phyloP scores from a whole-genome alignment of 2,329 filamentous ascomycete genomes.

The Coleophoma eucalyptorum region DNA sequence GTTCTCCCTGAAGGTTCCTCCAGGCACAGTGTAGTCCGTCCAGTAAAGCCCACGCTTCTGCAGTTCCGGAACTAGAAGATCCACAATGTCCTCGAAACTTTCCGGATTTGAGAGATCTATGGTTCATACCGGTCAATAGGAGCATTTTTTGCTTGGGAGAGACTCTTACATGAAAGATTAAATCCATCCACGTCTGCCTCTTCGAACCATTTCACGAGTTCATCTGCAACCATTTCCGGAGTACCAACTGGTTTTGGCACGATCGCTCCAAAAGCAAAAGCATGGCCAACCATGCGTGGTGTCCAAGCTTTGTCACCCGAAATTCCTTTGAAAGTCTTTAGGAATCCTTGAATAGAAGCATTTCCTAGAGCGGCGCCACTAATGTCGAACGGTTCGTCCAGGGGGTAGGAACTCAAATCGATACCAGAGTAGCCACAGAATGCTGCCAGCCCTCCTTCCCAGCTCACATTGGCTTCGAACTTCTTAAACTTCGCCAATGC shows the following conservation, averaged over 20 bases:
- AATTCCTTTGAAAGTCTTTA: background rate
- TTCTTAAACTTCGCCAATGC: background rate
- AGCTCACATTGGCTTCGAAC: background rate
- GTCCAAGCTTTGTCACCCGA: background rate
- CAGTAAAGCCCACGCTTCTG: constrained; percentile 38
- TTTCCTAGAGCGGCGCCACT: background rate
- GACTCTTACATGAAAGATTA: constrained; percentile 27
- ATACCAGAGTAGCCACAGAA: background rate
- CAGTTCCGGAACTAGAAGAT: constrained; percentile 60
- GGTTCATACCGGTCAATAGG: background rate
- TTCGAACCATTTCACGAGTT: constrained; percentile 60
- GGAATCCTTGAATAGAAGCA: background rate
- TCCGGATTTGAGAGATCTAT: constrained; percentile 41
- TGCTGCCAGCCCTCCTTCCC: background rate
- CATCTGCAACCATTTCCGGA: constrained; percentile 29
- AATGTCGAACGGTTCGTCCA: background rate
- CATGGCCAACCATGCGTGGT: background rate
- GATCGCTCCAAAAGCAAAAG: background rate
- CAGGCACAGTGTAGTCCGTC: background rate
- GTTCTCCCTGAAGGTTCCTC: background rate
- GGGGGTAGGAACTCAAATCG: background rate
- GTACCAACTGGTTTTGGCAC: background rate
- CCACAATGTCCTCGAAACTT: constrained; percentile 62
- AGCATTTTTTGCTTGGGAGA: background rate
- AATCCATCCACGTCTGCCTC: constrained; percentile 72